Conservation (phyloP, 768 basidiomycete genomes). For the Coprinopsis cinerea region DNA sequence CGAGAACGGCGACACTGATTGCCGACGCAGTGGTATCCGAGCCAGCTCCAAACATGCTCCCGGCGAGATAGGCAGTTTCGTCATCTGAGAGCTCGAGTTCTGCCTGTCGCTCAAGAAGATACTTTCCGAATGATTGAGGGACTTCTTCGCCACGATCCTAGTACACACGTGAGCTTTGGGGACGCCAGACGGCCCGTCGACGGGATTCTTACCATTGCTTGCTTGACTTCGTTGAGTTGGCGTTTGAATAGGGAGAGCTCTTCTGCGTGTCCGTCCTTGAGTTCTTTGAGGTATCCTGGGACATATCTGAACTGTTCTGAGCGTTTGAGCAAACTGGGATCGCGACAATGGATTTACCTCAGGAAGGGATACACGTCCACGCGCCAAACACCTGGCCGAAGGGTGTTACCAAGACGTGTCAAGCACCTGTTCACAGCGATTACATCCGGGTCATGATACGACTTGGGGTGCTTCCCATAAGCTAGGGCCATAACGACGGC, state of each 20-base stretch:
- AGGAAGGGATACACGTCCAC: constrained; percentile 44
- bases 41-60: constrained; percentile 62
- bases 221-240: constrained; percentile 41
- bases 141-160: constrained; percentile 30
- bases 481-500: constrained; percentile 46
- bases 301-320: constrained; percentile 36
- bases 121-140: constrained; percentile 47
- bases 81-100: constrained; percentile 49
- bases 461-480: constrained; percentile 38
- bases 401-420: constrained; percentile 37
- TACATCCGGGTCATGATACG: constrained; percentile 41
- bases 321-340: too few species aligned
- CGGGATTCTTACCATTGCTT: constrained; percentile 33
- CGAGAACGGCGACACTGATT: constrained; percentile 51
- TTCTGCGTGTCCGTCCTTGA: constrained; percentile 50
- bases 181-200: not conserved
- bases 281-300: constrained; percentile 56
- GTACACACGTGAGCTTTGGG: not conserved
- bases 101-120: constrained; percentile 49
- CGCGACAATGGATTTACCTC: constrained; percentile 25
- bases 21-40: constrained; percentile 61
- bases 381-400: constrained; percentile 40
- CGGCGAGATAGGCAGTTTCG: constrained; percentile 58
- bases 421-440: constrained; percentile 41
- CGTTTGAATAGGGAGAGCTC: constrained; percentile 51